phyloP scores from a whole-genome alignment of 2,329 filamentous ascomycete genomes.

The Sporothrix variecibatus region DNA sequence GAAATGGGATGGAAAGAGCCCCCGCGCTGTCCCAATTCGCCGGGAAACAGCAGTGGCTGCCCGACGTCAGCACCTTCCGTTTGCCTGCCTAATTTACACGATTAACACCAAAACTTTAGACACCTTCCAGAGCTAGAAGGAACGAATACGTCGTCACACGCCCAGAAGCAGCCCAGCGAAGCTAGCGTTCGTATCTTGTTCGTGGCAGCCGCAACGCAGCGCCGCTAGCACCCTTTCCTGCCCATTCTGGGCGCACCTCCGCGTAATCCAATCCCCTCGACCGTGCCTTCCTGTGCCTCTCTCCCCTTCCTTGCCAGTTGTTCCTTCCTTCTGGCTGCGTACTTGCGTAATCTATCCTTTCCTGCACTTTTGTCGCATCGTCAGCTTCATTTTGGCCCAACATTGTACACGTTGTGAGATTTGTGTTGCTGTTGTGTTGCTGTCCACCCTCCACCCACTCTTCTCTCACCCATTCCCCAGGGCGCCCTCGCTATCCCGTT shows the following conservation, averaged over 20 bases:
- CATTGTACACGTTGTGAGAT: background rate
- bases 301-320: background rate
- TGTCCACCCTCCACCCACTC: background rate
- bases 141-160: constrained; percentile 1
- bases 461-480: background rate
- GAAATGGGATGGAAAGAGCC: background rate
- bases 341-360: no score
- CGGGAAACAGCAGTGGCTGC: constrained; percentile 16
- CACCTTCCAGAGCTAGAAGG: background rate
- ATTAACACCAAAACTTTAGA: background rate
- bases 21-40: constrained; percentile 9
- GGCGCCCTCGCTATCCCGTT: constrained; percentile 6
- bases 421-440: background rate
- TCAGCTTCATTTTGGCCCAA: background rate
- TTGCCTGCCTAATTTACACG: background rate
- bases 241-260: constrained; percentile 10
- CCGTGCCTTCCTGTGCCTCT: constrained; percentile 17
- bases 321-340: background rate
- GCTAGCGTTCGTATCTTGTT: constrained; percentile 12
- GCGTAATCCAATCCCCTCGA: constrained; percentile 14
- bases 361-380: background rate
- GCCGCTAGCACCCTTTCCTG: constrained; percentile 1
- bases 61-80: constrained; percentile 20
- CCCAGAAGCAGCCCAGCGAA: background rate
- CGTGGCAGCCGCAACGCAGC: constrained; percentile 11